A percentile compares a stretch with the other conserved stretches of the same genome.
These are phyloP conservation scores for Samsoniella hepiali DNA, from an alignment of 2,329 filamentous ascomycete species.

Conservation along the genomic window DNA sequence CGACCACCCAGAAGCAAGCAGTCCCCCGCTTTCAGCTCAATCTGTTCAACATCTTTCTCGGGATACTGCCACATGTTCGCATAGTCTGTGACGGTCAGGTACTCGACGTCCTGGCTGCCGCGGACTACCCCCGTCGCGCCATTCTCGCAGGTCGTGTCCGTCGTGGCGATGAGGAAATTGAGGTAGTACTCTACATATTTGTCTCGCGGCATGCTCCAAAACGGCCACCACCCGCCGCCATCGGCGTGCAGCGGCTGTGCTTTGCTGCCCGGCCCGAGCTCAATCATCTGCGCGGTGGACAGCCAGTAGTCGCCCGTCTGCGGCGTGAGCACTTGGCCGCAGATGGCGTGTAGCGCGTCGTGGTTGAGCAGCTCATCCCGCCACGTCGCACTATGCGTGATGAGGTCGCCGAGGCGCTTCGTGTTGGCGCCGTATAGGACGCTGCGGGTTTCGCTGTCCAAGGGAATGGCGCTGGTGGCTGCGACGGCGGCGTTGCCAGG, in stretches of 20 bases:
- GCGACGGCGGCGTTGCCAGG: conserved; percentile 1
- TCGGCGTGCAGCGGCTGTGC: conserved; percentile 29
- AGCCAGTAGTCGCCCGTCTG: conserved; percentile 31
- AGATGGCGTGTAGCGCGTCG: conserved; percentile 28
- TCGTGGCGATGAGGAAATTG: conserved; percentile 20
- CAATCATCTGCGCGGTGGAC: conserved; percentile 26
- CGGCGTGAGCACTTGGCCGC: conserved; percentile 24
- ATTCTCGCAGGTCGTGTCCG: conserved; percentile 19
- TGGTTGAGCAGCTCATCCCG: conserved; percentile 28
- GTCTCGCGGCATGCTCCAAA: conserved; percentile 2
- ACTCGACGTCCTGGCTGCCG: conserved; percentile 10
- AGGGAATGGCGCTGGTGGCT: not conserved
- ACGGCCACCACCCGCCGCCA: conserved; percentile 19
- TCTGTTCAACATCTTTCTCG: conserved; percentile 19
- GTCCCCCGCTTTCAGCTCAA: conserved; percentile 19
- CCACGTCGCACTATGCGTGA: conserved; percentile 27
- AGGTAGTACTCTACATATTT: conserved; percentile 15
- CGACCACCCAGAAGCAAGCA: conserved; percentile 18
- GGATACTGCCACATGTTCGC: conserved; percentile 12
- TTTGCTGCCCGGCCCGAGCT: conserved; percentile 25
- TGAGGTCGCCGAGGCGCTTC: conserved; percentile 26
- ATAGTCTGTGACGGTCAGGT: not conserved
- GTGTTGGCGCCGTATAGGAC: conserved; percentile 26
- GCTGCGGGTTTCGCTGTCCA: conserved; percentile 12
- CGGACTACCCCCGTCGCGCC: conserved; percentile 17